These are phyloP conservation scores for Hyphopichia khmerensis DNA, from an alignment of 1,139 yeast genomes.

Conservation along the genomic window DNA sequence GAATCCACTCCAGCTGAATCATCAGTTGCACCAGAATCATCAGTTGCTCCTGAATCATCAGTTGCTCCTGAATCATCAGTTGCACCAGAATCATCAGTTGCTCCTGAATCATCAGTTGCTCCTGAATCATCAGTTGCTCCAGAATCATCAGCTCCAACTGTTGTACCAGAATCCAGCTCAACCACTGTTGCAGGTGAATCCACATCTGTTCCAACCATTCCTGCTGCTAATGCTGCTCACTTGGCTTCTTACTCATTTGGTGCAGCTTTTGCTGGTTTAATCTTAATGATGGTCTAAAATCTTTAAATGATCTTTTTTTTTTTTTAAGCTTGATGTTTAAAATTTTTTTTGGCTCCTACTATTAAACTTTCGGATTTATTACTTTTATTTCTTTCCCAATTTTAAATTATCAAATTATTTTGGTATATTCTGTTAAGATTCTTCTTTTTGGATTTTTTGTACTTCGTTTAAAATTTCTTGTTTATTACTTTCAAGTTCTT, in stretches of 20 bases:
- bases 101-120: too few relatives aligned
- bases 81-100: too few relatives aligned
- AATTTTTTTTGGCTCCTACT: neutral
- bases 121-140: too few relatives aligned
- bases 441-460: too few relatives aligned
- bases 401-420: too few relatives aligned
- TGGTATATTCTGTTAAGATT: too few relatives aligned
- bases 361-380: too few relatives aligned
- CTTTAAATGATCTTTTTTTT: neutral
- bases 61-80: too few relatives aligned
- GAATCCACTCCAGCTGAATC: constrained; percentile 1
- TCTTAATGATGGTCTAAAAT: neutral
- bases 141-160: constrained; percentile 1
- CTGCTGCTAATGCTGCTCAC: neutral
- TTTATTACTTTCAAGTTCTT: too few relatives aligned
- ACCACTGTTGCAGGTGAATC: constrained; percentile 10
- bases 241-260: constrained; percentile 2
- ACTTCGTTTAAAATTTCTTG: too few relatives aligned
- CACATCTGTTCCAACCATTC: constrained; percentile 1
- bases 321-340: neutral
- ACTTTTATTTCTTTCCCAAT: too few relatives aligned
- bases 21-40: too few relatives aligned
- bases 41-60: constrained; percentile 5
- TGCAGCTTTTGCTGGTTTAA: constrained; percentile 4
- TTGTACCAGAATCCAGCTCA: neutral